Percentiles rank a stretch among this genome's conserved stretches.
Evolutionary conservation across 805 yeast species (phyloP).

Genomic region (Ascoidea rubescens): DNA sequence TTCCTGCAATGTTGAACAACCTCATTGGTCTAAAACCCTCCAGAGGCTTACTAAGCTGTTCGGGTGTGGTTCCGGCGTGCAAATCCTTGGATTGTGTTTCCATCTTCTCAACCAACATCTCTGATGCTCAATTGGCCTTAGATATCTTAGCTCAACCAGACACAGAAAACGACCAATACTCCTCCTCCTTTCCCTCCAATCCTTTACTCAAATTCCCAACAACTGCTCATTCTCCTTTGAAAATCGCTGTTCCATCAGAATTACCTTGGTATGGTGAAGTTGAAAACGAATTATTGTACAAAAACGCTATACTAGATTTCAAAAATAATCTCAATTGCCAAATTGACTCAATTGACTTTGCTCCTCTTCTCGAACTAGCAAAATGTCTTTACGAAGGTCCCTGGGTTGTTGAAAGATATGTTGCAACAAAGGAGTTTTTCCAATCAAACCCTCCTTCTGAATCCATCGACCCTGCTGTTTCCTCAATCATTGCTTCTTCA

Average conservation of each 20-base stretch:
- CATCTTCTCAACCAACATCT: conserved; percentile 60
- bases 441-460: conserved; percentile 54
- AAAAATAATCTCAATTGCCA: conserved; percentile 32
- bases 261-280: conserved; percentile 72
- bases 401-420: conserved; percentile 96
- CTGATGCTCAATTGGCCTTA: conserved; percentile 75
- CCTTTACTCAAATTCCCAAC: conserved; percentile 47
- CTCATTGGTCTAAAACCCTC: conserved; percentile 89
- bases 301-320: conserved; percentile 43
- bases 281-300: conserved; percentile 60
- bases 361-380: conserved; percentile 69
- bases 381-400: conserved; percentile 89
- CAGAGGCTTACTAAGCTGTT: conserved; percentile 70
- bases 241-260: conserved; percentile 61
- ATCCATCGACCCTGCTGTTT: conserved; percentile 75
- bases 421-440: conserved; percentile 65
- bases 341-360: conserved; percentile 52
- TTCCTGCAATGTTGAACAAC: conserved; percentile 91
- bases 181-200: conserved; percentile 58
- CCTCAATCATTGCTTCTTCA: conserved; percentile 64
- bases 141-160: conserved; percentile 63
- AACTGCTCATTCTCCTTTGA: conserved; percentile 25
- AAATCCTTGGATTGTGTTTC: conserved; percentile 89
- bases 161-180: conserved; percentile 55
- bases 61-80: conserved; percentile 97